Evolutionary conservation across 176 grass and related monocot genomes (phyloP).

Genomic region (Bromus sterilis): DNA sequence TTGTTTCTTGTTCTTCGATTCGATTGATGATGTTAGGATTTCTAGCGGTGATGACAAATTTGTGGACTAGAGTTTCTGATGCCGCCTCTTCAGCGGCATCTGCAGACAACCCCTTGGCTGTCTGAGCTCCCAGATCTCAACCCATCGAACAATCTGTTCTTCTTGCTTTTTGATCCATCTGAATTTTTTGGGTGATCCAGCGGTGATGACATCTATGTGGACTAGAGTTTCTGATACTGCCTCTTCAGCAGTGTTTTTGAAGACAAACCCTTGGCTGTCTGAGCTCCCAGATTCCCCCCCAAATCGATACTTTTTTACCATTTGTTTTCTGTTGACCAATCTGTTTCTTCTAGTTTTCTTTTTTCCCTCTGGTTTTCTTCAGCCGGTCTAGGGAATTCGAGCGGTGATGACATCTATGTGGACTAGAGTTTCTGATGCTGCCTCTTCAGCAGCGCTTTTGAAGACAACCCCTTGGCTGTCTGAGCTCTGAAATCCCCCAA

Average conservation of each 20-base stretch:
- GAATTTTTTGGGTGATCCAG: too few species aligned
- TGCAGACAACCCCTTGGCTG: constrained; percentile 80
- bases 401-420: constrained; percentile 47
- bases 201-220: constrained; percentile 46
- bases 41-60: constrained; percentile 52
- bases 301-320: background rate
- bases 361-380: too few species aligned
- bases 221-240: constrained; percentile 74
- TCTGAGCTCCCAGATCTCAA: constrained; percentile 38
- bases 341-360: too few species aligned
- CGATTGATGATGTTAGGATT: background rate
- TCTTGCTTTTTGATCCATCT: background rate
- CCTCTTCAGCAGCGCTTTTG: constrained; percentile 24
- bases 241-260: constrained; percentile 29
- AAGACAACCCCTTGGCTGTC: constrained; percentile 71
- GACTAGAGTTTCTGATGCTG: constrained; percentile 76
- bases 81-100: constrained; percentile 22
- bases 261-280: constrained; percentile 72
- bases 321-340: background rate
- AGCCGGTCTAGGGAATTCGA: background rate
- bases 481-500: constrained; percentile 19
- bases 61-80: constrained; percentile 81
- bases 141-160: background rate
- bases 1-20: background rate
- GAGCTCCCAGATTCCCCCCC: constrained; percentile 18